Conservation (phyloP, 352 stramenopile genomes). For the Blastocystis sp. region DNA sequence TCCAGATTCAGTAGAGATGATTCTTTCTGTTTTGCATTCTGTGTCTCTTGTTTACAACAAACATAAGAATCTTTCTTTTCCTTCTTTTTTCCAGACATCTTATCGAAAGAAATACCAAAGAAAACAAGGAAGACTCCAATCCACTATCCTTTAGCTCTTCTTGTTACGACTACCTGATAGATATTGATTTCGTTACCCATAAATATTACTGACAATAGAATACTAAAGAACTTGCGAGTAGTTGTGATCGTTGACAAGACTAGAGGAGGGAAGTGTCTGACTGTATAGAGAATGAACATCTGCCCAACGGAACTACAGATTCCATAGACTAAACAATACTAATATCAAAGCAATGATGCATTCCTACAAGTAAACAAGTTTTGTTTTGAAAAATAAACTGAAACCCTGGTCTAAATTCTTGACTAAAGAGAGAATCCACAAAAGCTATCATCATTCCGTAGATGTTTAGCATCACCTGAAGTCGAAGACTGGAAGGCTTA, state of each 20-base stretch:
- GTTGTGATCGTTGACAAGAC: slow-evolving; percentile 92
- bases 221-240: slow-evolving; percentile 98
- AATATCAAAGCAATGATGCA: neutral
- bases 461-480: slow-evolving; percentile 71
- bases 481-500: slow-evolving; percentile 69
- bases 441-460: slow-evolving; percentile 69
- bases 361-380: neutral
- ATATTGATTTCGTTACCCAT: slow-evolving; percentile 84
- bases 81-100: neutral
- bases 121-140: slow-evolving; percentile 78
- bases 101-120: slow-evolving; percentile 66
- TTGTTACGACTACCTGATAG: slow-evolving; percentile 64
- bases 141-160: slow-evolving; percentile 67
- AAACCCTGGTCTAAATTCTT: slow-evolving; percentile 67
- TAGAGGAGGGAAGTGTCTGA: slow-evolving; percentile 92
- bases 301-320: slow-evolving; percentile 89
- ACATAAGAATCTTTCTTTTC: neutral
- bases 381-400: slow-evolving; percentile 35
- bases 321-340: slow-evolving; percentile 74
- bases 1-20: neutral
- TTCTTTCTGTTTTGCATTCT: neutral
- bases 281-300: slow-evolving; percentile 98
- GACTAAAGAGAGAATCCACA: neutral
- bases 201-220: slow-evolving; percentile 91
- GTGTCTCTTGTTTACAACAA: neutral